Base-by-base conservation (phyloP, 169 alveolate species). In the Plasmodium inui region DNA sequence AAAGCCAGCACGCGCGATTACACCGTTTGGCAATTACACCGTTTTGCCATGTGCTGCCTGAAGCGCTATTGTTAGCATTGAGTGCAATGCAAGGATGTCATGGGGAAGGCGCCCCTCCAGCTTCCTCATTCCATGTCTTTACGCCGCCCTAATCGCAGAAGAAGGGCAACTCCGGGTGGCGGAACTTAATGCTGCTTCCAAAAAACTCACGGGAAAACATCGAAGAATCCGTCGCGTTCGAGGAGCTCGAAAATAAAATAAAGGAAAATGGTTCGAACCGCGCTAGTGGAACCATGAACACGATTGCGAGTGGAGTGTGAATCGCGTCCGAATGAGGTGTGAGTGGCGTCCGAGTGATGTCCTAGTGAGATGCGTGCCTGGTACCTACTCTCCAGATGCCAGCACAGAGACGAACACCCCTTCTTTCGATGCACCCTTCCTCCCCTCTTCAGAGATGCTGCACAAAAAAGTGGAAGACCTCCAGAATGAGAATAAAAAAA, bases 221-320 rank as follows among this genome's bases (percentile, higher is more conserved):
- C 32, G 84, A 79, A 3, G 83, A 80, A 32, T 78, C 94, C 9
- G 94, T 81, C 32, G 94, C 94, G 2, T 80, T 79, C 39, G 94
- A 89, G 72, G 94, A 89, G 32, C 94, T 89, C 57, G 94, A 80
- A 89, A 89, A 67, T 32, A 89, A 89, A 44, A 89, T 89, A 57
- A 78, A 89, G 61, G 94, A 89, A 89, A 89, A 89, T 81, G 94
- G 94, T 89, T 22, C 5, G 76, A 37, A 37, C 14, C 1, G 76
- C 12, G 3, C 32, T 26, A 26, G 76, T 67, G 37, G n/a, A 67
- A n/a, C n/a, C 39, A 28, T 28, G 50, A 12, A 46, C n/a, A 72
- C 19, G 37, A 19, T 32, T 19, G 44, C 3, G 28, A 34, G 53
- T 71, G 26, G 37, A 2, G 39, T n/a, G n/a, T n/a, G n/a, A n/a